Evolutionary conservation across 1,284 basidiomycete species (phyloP).

Genomic region (Trichosporon ovoides): DNA sequence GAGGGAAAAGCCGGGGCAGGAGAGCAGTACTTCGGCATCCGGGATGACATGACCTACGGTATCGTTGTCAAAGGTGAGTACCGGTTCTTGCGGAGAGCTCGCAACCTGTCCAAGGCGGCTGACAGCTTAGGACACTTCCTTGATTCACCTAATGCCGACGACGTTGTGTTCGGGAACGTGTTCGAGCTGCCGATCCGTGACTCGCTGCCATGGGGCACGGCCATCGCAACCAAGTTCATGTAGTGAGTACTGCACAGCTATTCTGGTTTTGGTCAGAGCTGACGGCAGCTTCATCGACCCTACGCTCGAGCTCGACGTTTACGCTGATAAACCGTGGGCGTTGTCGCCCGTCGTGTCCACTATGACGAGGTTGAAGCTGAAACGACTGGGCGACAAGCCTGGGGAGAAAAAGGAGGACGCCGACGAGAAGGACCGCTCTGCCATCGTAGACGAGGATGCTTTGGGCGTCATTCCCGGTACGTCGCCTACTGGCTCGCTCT

Average conservation of each 20-base stretch:
- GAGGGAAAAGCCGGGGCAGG: constrained; percentile 54
- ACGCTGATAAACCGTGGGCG: constrained; percentile 75
- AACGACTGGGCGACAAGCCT: not conserved
- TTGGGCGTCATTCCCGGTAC: constrained; percentile 8
- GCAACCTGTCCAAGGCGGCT: not conserved
- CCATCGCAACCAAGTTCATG: constrained; percentile 75
- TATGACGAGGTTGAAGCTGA: constrained; percentile 71
- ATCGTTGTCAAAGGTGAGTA: constrained; percentile 70
- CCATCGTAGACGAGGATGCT: constrained; percentile 30
- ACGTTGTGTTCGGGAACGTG: constrained; percentile 79
- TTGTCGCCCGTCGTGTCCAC: constrained; percentile 79
- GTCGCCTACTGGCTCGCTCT: too few species aligned
- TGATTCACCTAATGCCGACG: constrained; percentile 61
- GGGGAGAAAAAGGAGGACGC: constrained; percentile 8
- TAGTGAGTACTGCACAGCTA: constrained; percentile 54
- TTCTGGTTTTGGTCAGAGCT: not conserved
- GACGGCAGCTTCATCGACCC: constrained; percentile 72
- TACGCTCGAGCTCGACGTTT: constrained; percentile 73
- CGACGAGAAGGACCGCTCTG: not conserved
- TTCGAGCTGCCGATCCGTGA: constrained; percentile 52
- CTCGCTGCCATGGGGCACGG: constrained; percentile 79
- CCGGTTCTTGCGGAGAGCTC: not conserved
- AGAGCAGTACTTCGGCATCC: constrained; percentile 51
- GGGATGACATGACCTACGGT: constrained; percentile 72
- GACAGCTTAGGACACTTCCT: constrained; percentile 62